Evolutionary conservation across 1,139 yeast genomes (phyloP), one percentile per base, ranked within the genome.

Genomic region (Pichia sp.): DNA sequence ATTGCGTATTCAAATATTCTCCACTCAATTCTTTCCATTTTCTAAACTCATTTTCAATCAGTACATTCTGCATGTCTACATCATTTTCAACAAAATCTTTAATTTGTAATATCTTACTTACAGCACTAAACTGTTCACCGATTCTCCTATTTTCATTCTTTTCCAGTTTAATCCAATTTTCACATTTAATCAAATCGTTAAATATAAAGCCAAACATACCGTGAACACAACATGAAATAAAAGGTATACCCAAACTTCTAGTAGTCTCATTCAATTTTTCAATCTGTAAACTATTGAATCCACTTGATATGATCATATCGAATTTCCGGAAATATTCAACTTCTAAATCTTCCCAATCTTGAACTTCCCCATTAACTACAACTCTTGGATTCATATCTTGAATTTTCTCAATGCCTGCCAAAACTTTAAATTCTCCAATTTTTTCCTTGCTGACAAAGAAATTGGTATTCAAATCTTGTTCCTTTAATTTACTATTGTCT

Each of bases 191-290:
- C 52, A 92, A 71, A 64, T 94, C 98, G 4, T 82, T 81, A 59
- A 90, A 80, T 2, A 87, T 75, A 60, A 79, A 86, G 1, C 96
- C 97, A 63, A 77, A 88, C 63, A 89, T 68, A 0, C 98, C 98
- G 62, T 84, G 85, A 9, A 80, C 62, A 0, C 83, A 85, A 0
- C 87, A 69, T 5, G 78, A 74, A 62, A 86, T 88, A 39, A 92
- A 70, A 2, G 95, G 87, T 32, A 82, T 75, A 30, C 70, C 70
- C 26, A 73, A 68, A 2, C 60, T 49, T 56, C 97, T 74, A 3
- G 90, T 74, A 25, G 73, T 64, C 0, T 59, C 58, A 60, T 88
- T 86, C 35, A 84, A 57, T 18, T 59, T 53, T 9, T 68, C 48
- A 13, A 79, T 66, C 36, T 79, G 74, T 0, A 55, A 43, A 44